phyloP scores from a whole-genome alignment of 306 rosid genomes.

The Ormosia semicastrata region DNA sequence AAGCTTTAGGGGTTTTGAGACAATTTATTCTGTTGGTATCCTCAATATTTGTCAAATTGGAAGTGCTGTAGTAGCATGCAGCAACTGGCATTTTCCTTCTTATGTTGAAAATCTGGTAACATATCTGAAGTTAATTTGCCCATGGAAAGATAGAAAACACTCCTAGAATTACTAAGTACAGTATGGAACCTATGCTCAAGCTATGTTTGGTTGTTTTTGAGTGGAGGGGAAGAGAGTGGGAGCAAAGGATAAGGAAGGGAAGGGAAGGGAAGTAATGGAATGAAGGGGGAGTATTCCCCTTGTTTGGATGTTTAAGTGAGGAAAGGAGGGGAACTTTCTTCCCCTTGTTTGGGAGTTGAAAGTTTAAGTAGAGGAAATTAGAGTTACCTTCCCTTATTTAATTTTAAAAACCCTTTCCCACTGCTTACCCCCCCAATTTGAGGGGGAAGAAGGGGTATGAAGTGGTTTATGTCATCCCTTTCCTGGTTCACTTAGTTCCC shows the following conservation, averaged over 20 bases:
- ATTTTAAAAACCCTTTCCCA: neutral
- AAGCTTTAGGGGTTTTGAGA: neutral
- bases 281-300: neutral
- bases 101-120: neutral
- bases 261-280: neutral
- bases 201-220: neutral
- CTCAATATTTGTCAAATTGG: neutral
- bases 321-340: neutral
- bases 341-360: neutral
- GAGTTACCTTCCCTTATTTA: neutral
- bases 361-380: neutral
- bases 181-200: constrained; percentile 5
- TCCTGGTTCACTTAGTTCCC: neutral
- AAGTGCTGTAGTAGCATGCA: constrained; percentile 1
- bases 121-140: neutral
- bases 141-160: neutral
- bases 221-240: neutral
- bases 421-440: neutral
- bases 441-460: neutral
- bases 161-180: neutral
- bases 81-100: neutral
- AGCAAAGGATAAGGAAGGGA: neutral
- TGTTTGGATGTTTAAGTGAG: neutral
- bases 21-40: neutral
- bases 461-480: neutral